Conservation (phyloP, 2,329 filamentous ascomycete genomes). For the Trichoderma asperellum region DNA sequence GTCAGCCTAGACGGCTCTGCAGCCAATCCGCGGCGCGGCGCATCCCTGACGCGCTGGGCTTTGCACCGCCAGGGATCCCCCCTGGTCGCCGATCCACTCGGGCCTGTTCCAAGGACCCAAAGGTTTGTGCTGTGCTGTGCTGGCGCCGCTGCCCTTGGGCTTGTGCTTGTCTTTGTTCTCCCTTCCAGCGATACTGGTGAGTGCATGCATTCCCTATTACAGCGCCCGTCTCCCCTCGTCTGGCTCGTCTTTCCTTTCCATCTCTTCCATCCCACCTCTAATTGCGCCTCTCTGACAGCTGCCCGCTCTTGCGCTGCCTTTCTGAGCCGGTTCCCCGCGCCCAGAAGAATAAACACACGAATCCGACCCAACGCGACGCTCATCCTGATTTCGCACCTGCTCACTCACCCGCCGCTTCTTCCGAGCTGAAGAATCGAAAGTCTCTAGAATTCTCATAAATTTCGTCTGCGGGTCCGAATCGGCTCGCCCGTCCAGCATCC, state of each 20-base stretch:
- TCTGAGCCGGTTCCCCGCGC: neutral
- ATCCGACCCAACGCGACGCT: constrained; percentile 10
- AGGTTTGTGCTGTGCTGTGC: constrained; percentile 3
- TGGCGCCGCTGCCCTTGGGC: constrained; percentile 14
- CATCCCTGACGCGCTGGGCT: constrained; percentile 26
- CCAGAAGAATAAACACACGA: neutral
- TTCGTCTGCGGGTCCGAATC: constrained; percentile 20
- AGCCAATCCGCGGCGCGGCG: constrained; percentile 27
- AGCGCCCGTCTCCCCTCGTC: constrained; percentile 30
- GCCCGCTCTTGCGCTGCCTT: constrained; percentile 1
- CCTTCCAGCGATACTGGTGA: constrained; percentile 30
- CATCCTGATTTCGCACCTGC: neutral
- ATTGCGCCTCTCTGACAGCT: constrained; percentile 6
- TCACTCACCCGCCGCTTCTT: neutral
- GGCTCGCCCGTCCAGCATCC: constrained; percentile 21
- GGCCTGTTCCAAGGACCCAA: constrained; percentile 31
- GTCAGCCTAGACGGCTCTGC: constrained; percentile 29
- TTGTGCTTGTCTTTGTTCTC: constrained; percentile 28
- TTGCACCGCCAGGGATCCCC: constrained; percentile 18
- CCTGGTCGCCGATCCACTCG: constrained; percentile 33
- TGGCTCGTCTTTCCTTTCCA: neutral
- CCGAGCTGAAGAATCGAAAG: neutral
- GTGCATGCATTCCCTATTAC: constrained; percentile 28
- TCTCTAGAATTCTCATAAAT: neutral
- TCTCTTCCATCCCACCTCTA: constrained; percentile 22